A percentile compares a stretch with the other conserved stretches of the same genome.
Evolutionary conservation across 129 eudicot species (phyloP).

Genomic region (Dittrichia graveolens): DNA sequence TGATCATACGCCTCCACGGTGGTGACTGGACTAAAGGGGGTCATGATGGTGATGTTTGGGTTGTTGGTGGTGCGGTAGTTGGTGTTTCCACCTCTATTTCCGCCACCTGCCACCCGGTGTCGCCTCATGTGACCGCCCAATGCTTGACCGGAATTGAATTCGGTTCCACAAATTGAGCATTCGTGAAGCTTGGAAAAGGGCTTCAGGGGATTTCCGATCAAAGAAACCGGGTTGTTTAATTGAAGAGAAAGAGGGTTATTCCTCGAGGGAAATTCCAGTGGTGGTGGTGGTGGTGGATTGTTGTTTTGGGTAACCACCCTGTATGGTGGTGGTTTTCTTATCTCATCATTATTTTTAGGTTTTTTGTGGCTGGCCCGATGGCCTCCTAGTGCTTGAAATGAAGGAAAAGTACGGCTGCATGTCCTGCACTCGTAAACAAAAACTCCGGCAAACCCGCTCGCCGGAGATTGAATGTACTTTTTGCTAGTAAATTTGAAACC

Average conservation of each 20-base stretch:
- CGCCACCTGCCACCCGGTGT: slow-evolving; percentile 50
- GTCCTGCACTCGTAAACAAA: slow-evolving; percentile 72
- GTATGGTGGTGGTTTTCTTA: slow-evolving; percentile 20
- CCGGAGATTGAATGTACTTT: slow-evolving; percentile 39
- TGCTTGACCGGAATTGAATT: slow-evolving; percentile 87
- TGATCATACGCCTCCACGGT: slow-evolving; percentile 14
- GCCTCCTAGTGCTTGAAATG: slow-evolving; percentile 89
- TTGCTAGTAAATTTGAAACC: slow-evolving; percentile 48
- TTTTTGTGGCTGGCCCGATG: slow-evolving; percentile 88
- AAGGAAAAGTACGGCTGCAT: slow-evolving; percentile 63
- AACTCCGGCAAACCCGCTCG: slow-evolving; percentile 32
- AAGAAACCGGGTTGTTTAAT: slow-evolving; percentile 30
- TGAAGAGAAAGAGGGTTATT: slow-evolving; percentile 49
- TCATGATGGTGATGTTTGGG: slow-evolving; percentile 36
- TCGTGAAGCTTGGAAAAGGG: slow-evolving; percentile 58
- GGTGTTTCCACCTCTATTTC: slow-evolving; percentile 18
- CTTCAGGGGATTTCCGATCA: slow-evolving; percentile 6
- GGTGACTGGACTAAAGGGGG: slow-evolving; percentile 24
- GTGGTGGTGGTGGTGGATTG: slow-evolving; percentile 32
- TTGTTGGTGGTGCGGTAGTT: neutral
- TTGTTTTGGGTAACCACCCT: slow-evolving; percentile 34
- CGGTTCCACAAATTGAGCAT: slow-evolving; percentile 83
- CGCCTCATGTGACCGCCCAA: slow-evolving; percentile 97
- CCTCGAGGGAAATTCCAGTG: neutral
- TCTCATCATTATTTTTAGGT: slow-evolving; percentile 41